Evolutionary conservation across 768 basidiomycete genomes (phyloP), one percentile per base, ranked within the genome.

Genomic region (Aureoboletus auriporus): DNA sequence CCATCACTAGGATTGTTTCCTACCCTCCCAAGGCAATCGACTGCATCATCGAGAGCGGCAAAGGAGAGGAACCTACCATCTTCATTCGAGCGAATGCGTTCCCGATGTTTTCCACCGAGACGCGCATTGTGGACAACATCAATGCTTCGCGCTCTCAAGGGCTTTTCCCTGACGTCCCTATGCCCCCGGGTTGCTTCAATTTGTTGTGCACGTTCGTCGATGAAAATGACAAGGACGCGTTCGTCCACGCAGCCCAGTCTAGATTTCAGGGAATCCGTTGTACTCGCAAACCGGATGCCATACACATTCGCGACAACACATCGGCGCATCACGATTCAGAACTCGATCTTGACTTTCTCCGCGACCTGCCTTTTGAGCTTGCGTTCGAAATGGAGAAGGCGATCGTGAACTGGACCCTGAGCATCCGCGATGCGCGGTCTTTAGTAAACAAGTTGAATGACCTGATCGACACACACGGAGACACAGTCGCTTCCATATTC

Each of bases 311-410:
- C 35, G 35, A 58, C 17, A 46, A 61, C 48, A 42, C 26, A 17
- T 52, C 57, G 31, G 39, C 47, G 26, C 28, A 28, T 9, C 20
- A 40, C 8, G 40, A 37, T 29, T 33, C 56, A 10, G 8, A 51
- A 8, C 34, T 14, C 20, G 26, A 40, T 12, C 51, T 73, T 16
- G 52, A 63, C 17, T 41, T 66, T 39, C 56, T 74, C 34, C 16
- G 38, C 3, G 44, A 51, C 1, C 39, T 73, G 5, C 57, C 62
- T 5, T 72, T 72, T 38, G 55, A 59, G 29, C 58, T 73, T 13
- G 71, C 67, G 12, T 73, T 72, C 39, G 69, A 71, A 42, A 54
- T 69, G 6, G 69, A 73, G 27, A 73, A 72, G 44, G 69, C 70
- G 0, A 41, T 70, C n/a, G 48, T 52, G 31, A 63, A 56, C 39